phyloP scores from a whole-genome alignment of 768 basidiomycete species.

The Xerocomus spinulosus region DNA sequence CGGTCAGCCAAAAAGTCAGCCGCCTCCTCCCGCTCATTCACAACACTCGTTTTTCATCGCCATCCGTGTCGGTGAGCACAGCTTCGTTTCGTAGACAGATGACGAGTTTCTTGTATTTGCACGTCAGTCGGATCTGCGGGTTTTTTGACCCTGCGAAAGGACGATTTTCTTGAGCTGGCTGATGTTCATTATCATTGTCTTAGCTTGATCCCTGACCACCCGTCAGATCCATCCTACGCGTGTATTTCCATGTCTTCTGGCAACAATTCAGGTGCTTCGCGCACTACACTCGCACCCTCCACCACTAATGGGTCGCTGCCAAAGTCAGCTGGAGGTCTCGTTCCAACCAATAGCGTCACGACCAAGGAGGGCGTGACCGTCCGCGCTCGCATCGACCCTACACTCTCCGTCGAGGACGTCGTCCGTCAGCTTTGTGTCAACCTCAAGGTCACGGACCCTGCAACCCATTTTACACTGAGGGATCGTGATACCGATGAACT shows the following conservation, averaged over 20 bases:
- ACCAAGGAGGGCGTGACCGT: slow-evolving; percentile 72
- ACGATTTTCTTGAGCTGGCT: slow-evolving; percentile 43
- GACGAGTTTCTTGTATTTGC: slow-evolving; percentile 54
- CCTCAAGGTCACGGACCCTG: slow-evolving; percentile 71
- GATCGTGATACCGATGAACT: slow-evolving; percentile 75
- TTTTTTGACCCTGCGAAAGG: slow-evolving; percentile 29
- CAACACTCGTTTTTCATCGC: slow-evolving; percentile 3
- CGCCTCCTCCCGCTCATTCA: slow-evolving; percentile 1
- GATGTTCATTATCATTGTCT: slow-evolving; percentile 21
- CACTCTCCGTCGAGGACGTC: slow-evolving; percentile 79
- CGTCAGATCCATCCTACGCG: slow-evolving; percentile 1
- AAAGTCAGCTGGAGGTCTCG: slow-evolving; percentile 45
- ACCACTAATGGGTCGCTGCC: slow-evolving; percentile 31
- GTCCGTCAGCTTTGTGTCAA: slow-evolving; percentile 78
- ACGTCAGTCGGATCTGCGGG: slow-evolving; percentile 53
- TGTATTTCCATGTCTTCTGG: slow-evolving; percentile 20
- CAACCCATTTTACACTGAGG: slow-evolving; percentile 69
- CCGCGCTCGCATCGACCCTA: slow-evolving; percentile 80
- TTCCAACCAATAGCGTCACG: slow-evolving; percentile 82
- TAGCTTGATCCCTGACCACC: slow-evolving; percentile 5
- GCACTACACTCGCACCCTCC: slow-evolving; percentile 26
- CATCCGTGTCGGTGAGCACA: slow-evolving; percentile 17
- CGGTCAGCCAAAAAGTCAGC: background rate
- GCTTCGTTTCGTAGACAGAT: slow-evolving; percentile 8
- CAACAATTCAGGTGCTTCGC: slow-evolving; percentile 30